Evolutionary conservation across 106 monocot species (phyloP).

Genomic region (Acorus calamus): DNA sequence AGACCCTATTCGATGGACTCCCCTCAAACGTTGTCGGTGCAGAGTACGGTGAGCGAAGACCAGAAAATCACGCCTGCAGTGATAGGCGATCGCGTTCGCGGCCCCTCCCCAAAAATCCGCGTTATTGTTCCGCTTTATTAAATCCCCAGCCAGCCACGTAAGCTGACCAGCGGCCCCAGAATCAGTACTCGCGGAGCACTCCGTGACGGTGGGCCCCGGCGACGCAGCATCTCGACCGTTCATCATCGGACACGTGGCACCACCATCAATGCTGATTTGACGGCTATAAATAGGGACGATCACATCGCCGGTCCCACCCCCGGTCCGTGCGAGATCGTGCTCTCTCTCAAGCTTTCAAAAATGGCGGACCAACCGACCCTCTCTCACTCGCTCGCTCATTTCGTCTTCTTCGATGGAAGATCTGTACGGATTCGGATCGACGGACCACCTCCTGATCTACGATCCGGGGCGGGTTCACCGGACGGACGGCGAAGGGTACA

Average conservation of each 20-base stretch:
- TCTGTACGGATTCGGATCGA: constrained; percentile 27
- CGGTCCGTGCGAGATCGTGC: neutral
- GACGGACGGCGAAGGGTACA: constrained; percentile 5
- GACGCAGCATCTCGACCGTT: neutral
- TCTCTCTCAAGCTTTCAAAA: too few relatives aligned
- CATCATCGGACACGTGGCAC: constrained; percentile 8
- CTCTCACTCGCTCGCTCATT: neutral
- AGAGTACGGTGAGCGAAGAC: too few relatives aligned
- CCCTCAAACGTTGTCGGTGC: too few relatives aligned
- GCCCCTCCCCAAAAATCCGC: too few relatives aligned
- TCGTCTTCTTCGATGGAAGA: constrained; percentile 47
- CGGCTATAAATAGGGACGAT: constrained; percentile 38
- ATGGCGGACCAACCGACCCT: neutral
- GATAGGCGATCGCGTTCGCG: too few relatives aligned
- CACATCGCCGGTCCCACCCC: neutral
- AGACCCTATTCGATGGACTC: too few relatives aligned
- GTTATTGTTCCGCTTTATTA: too few relatives aligned
- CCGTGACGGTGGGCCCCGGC: neutral
- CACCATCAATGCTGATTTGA: constrained; percentile 25
- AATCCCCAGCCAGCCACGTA: too few relatives aligned
- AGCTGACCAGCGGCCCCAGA: too few relatives aligned
- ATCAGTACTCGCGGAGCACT: neutral
- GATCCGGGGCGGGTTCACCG: neutral
- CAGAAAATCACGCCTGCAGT: too few relatives aligned
- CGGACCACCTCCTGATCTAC: neutral